Evolutionary conservation across 306 rosid species (phyloP).

Genomic region (Prunus salicina): DNA sequence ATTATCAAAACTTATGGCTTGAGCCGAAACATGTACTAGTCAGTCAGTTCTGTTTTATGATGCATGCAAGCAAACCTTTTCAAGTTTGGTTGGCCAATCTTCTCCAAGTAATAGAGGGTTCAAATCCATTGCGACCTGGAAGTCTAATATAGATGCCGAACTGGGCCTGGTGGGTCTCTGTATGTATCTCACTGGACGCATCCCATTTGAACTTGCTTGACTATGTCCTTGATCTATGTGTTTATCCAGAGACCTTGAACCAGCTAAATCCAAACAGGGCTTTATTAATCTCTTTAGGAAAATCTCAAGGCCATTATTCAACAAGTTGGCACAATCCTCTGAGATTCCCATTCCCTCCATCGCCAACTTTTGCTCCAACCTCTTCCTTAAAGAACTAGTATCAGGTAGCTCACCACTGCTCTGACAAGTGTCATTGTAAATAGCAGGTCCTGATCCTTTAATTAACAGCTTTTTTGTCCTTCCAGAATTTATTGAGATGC

Average conservation of each 20-base stretch:
- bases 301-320: slow-evolving; percentile 56
- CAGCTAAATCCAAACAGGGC: slow-evolving; percentile 55
- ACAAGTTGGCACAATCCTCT: slow-evolving; percentile 43
- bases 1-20: slow-evolving; percentile 22
- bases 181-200: slow-evolving; percentile 22
- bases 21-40: slow-evolving; percentile 21
- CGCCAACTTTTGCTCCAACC: slow-evolving; percentile 49
- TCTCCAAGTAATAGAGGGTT: slow-evolving; percentile 56
- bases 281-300: slow-evolving; percentile 68
- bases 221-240: slow-evolving; percentile 12
- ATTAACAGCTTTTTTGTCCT: slow-evolving; percentile 19
- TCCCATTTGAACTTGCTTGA: slow-evolving; percentile 21
- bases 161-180: slow-evolving; percentile 36
- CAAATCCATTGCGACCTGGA: slow-evolving; percentile 54
- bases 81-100: slow-evolving; percentile 58
- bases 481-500: slow-evolving; percentile 38
- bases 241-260: slow-evolving; percentile 35
- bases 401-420: slow-evolving; percentile 49
- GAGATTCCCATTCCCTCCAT: slow-evolving; percentile 49
- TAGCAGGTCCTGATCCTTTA: slow-evolving; percentile 17
- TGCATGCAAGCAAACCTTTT: slow-evolving; percentile 43
- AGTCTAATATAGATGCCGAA: slow-evolving; percentile 45
- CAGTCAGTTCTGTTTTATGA: slow-evolving; percentile 33
- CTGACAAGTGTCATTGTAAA: slow-evolving; percentile 38
- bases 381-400: slow-evolving; percentile 44